phyloP scores from a whole-genome alignment of 2,329 filamentous ascomycete species.

The Nothophoma quercina region DNA sequence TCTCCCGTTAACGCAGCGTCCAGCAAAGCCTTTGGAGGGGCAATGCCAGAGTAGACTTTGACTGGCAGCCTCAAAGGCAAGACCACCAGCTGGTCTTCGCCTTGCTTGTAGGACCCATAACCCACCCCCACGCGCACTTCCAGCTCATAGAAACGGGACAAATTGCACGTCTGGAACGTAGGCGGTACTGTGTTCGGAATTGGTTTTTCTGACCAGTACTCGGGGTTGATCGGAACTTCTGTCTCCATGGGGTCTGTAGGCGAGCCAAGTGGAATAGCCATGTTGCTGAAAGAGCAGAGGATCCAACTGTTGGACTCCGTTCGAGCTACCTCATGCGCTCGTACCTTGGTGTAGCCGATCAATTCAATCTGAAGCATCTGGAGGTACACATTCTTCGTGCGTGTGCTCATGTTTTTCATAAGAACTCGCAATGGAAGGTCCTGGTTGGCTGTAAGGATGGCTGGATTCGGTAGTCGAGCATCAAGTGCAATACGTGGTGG shows the following conservation, averaged over 20 bases:
- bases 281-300: slow-evolving; percentile 73
- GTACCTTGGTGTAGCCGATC: slow-evolving; percentile 78
- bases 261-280: slow-evolving; percentile 73
- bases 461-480: slow-evolving; percentile 83
- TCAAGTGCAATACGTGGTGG: slow-evolving; percentile 74
- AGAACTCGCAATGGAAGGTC: slow-evolving; percentile 82
- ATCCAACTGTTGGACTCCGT: slow-evolving; percentile 79
- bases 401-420: slow-evolving; percentile 76
- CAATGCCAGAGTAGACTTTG: slow-evolving; percentile 86
- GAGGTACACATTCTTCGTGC: slow-evolving; percentile 74
- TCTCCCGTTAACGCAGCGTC: slow-evolving; percentile 63
- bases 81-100: slow-evolving; percentile 74
- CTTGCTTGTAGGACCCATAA: slow-evolving; percentile 68
- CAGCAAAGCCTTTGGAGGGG: slow-evolving; percentile 78
- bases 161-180: slow-evolving; percentile 87
- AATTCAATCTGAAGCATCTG: slow-evolving; percentile 83
- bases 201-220: slow-evolving; percentile 74
- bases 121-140: slow-evolving; percentile 81
- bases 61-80: slow-evolving; percentile 81
- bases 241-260: slow-evolving; percentile 65
- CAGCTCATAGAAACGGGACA: slow-evolving; percentile 81
- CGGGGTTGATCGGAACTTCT: slow-evolving; percentile 73
- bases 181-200: slow-evolving; percentile 89
- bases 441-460: slow-evolving; percentile 88
- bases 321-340: slow-evolving; percentile 76